Percentiles rank a stretch among this genome's conserved stretches.
These are phyloP conservation scores for Mucor circinelloides DNA, from an alignment of 371 early-diverging fungal species.

Conservation along the genomic window DNA sequence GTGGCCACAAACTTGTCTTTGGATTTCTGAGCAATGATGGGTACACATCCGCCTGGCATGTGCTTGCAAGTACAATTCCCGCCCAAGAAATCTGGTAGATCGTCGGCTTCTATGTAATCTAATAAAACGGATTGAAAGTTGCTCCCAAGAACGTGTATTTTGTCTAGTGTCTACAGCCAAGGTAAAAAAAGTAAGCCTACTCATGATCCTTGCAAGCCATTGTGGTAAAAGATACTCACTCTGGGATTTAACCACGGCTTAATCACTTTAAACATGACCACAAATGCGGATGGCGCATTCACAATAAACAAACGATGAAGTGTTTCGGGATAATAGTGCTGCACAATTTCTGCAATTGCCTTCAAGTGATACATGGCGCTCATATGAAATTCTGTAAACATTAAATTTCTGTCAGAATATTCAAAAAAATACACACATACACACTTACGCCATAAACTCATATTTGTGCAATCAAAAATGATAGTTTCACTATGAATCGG, in stretches of 20 bases:
- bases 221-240: constrained; percentile 17
- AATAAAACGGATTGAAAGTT: constrained; percentile 61
- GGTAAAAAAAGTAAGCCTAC: background rate
- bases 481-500: constrained; percentile 76
- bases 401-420: background rate
- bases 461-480: constrained; percentile 79
- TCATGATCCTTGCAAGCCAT: too few relatives aligned
- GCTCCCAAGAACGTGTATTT: constrained; percentile 72
- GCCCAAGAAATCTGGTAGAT: constrained; percentile 74
- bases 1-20: constrained; percentile 18
- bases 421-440: background rate
- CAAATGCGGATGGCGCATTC: constrained; percentile 79
- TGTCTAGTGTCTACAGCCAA: constrained; percentile 64
- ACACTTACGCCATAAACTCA: constrained; percentile 66
- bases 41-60: constrained; percentile 74
- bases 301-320: constrained; percentile 76
- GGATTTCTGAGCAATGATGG: constrained; percentile 29
- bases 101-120: constrained; percentile 70
- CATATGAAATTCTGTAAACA: constrained; percentile 65
- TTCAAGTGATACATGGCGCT: constrained; percentile 72
- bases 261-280: constrained; percentile 75
- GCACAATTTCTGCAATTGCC: constrained; percentile 72
- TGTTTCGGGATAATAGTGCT: constrained; percentile 82
- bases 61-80: constrained; percentile 77
- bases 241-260: constrained; percentile 79